Percentiles rank a stretch among this genome's conserved stretches.
Conservation (phyloP, 78 protist species). For the Paratrimastix pyriformis region DNA sequence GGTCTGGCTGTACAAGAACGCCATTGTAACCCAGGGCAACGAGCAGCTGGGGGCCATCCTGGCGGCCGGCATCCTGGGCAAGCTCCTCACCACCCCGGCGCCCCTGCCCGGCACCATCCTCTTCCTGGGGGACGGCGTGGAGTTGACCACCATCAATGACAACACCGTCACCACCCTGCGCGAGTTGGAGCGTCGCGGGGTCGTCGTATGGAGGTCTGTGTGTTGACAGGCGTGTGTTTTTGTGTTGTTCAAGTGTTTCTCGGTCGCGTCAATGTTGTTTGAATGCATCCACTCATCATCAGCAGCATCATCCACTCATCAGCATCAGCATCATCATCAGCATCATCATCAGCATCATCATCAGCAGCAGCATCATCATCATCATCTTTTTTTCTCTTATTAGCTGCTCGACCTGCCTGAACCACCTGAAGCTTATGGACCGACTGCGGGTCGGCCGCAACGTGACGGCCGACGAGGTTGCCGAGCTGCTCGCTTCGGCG, state of each 20-base stretch:
- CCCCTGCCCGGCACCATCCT: slow-evolving; percentile 1
- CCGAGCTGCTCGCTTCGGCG: not conserved
- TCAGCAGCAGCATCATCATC: too few relatives aligned
- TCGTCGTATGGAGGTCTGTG: not conserved
- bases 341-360: too few relatives aligned
- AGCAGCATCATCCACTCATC: too few relatives aligned
- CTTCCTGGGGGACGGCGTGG: not conserved
- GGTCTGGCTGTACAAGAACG: slow-evolving; percentile 8
- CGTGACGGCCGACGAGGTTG: not conserved
- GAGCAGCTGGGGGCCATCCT: not conserved
- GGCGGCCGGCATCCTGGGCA: not conserved
- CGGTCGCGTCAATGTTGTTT: too few relatives aligned
- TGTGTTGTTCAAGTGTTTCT: too few relatives aligned
- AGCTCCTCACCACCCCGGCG: not conserved
- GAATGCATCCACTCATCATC: too few relatives aligned
- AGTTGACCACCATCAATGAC: not conserved
- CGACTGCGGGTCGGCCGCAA: not conserved
- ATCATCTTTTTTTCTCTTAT: too few relatives aligned
- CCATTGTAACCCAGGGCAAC: slow-evolving; percentile 1
- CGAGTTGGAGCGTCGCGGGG: not conserved
- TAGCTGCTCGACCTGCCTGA: not conserved
- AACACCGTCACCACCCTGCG: not conserved
- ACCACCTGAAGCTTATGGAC: not conserved
- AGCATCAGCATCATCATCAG: too few relatives aligned
- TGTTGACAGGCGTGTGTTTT: too few relatives aligned